These are phyloP conservation scores for Naganishia albida DNA, from an alignment of 1,284 basidiomycete species.

Conservation along the genomic window DNA sequence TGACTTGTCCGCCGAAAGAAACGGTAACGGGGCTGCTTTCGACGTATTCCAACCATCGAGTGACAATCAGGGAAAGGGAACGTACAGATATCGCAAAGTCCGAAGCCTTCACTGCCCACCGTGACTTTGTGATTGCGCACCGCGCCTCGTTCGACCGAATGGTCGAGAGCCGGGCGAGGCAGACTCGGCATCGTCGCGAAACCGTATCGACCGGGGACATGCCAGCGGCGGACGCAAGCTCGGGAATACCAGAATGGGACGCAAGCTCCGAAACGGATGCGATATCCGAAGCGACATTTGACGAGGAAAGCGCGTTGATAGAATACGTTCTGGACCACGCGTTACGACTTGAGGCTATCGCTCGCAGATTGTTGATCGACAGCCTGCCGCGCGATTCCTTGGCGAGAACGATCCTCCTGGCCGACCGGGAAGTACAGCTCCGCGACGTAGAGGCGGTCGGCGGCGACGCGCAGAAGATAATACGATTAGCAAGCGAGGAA, in stretches of 20 bases:
- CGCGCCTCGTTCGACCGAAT: constrained; percentile 41
- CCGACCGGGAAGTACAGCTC: constrained; percentile 43
- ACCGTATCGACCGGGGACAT: neutral
- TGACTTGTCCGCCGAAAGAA: constrained; percentile 27
- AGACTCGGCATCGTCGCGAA: neutral
- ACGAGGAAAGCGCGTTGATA: constrained; percentile 20
- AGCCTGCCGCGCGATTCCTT: constrained; percentile 34
- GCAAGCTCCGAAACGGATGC: neutral
- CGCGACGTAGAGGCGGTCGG: constrained; percentile 36
- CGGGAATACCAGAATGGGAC: neutral
- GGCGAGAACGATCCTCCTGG: constrained; percentile 39
- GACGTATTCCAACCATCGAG: constrained; percentile 39
- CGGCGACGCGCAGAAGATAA: constrained; percentile 25
- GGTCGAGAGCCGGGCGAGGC: neutral
- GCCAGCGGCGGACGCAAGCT: neutral
- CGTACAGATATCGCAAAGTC: constrained; percentile 35
- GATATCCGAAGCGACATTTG: constrained; percentile 30
- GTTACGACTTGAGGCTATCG: constrained; percentile 26
- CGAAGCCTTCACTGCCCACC: constrained; percentile 48
- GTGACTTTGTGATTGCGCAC: constrained; percentile 44
- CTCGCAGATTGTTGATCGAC: constrained; percentile 26
- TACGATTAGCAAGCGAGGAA: constrained; percentile 2
- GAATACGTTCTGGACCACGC: constrained; percentile 13
- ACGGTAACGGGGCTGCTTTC: constrained; percentile 36
- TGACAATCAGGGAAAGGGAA: constrained; percentile 35